phyloP scores from a whole-genome alignment of 306 rosid species.

The Quercus agrifolia region DNA sequence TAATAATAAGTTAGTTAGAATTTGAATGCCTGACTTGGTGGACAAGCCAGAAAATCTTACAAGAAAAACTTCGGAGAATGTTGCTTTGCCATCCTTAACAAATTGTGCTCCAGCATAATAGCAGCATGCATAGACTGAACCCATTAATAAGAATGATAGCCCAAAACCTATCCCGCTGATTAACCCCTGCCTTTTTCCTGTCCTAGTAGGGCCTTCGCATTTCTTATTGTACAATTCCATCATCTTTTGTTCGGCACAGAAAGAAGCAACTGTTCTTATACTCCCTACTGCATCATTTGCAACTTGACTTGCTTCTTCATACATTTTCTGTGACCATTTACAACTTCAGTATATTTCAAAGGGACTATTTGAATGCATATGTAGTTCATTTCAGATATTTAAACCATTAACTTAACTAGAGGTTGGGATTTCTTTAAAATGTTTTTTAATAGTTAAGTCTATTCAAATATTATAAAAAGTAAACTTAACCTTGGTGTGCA shows the following conservation, averaged over 20 bases:
- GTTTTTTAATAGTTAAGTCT: not conserved
- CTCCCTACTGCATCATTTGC: conserved; percentile 79
- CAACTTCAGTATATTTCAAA: not conserved
- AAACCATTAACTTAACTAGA: not conserved
- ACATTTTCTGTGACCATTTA: conserved; percentile 47
- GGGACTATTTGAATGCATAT: not conserved
- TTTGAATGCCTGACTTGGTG: not conserved
- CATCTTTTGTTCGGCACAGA: conserved; percentile 87
- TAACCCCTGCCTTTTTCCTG: conserved; percentile 58
- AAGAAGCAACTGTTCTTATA: conserved; percentile 75
- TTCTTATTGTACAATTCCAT: conserved; percentile 58
- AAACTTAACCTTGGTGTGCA: too few species aligned
- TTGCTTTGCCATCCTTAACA: conserved; percentile 45
- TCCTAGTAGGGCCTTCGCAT: conserved; percentile 57
- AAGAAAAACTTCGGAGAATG: conserved; percentile 48
- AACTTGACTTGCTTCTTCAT: conserved; percentile 83
- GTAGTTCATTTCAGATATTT: not conserved
- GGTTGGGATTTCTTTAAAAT: too few species aligned
- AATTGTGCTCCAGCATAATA: conserved; percentile 65
- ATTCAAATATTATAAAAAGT: not conserved
- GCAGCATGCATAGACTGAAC: conserved; percentile 42
- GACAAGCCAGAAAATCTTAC: conserved; percentile 32
- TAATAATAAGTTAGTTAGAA: not conserved
- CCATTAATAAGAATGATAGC: conserved; percentile 42
- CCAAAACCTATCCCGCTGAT: conserved; percentile 61